Base-by-base conservation (phyloP, 2,329 filamentous ascomycete species). In the Aspergillus sp. region DNA sequence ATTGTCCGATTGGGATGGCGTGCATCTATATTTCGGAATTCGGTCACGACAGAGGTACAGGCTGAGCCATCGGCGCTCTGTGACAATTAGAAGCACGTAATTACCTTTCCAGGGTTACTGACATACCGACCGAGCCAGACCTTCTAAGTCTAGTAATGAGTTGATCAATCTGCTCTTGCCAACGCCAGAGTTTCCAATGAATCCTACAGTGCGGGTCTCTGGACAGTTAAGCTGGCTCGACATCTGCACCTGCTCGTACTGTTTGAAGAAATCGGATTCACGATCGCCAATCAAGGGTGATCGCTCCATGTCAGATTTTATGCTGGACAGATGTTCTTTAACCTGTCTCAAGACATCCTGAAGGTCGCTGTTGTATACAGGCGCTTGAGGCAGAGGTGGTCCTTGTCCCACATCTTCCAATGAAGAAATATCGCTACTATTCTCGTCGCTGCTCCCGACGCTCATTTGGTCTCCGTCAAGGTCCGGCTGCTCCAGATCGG, bases 31-130 rank as follows among this genome's bases (percentile, higher is more conserved):
- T 45, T 12, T 19, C 54, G 51, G 29, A 54, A 57, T 9, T 57
- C 54, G 2, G 53, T 55, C 4, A 54, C 51, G 6, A 57, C 50
- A 7, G 44, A 52, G 4, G 55, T 57, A 38, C 54, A 57, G 27
- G 55, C 55, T 1, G 30, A 7, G 2, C 48, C 52, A 41, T 46
- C 47, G 26, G 48, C 45, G 27, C 44, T 50, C 55, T 56, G 26
- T 5, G 36, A 26, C 34, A 36, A 3, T 27, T n/a, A 19, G 4
- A 19, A 29, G 46, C 29, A 46, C 39, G 9, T 10, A 43, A 19
- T 34, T 34, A 32, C 7, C 5, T 32, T 2, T 10, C 30, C 8
- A 8, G 12, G n/a, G 12, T n/a, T 41, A 41, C 12, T 3, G 29
- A n/a, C 4, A 32, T 47, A 49, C 49, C 29, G 49, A 44, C 9